Base-by-base conservation (phyloP, 495 filamentous ascomycete species). In the Aspergillus hancockii region DNA sequence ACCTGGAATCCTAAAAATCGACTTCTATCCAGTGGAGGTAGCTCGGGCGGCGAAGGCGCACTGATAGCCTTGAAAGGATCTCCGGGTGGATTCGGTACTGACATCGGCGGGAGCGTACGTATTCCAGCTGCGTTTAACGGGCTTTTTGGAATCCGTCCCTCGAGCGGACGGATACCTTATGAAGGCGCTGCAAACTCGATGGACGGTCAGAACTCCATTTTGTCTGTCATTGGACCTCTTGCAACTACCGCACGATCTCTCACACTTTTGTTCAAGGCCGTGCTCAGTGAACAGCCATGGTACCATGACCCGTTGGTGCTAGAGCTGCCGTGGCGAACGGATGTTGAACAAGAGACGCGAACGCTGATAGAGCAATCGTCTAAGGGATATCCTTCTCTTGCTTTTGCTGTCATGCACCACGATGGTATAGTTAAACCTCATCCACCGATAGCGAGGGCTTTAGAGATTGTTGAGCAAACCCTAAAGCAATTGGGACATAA, bases 41-140 rank as follows among this genome's bases (percentile, higher is more conserved):
- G 82, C 60, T 82, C 81, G 4, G 88, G 88, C 28, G 89, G 91
- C 13, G 84, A 88, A 60, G 85, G 79, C 3, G 83, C 81, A 28
- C 67, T 86, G 32, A 72, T 86, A 41, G 82, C 76, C 1, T 67
- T 87, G 53, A 72, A 69, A 32, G 84, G 85, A 10, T 85, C 80
- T 38, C 74, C 83, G 0, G 67, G 73, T 18, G 85, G 85, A 0
- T 79, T 87, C 63, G 85, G 85, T 0, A 90, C 88, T 14, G 89
- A 92, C 72, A 86, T 92, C 52, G 90, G 88, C 0, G 90, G 90
- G 8, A 85, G 78, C 59, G 81, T 91, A 19, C 76, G 89, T 0
- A 83, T 90, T 52, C 89, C 89, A 2, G 79, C 85, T 25, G 81
- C 79, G 2, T 89, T 89, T 59, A 86, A 86, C 65, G 82, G 78